These are phyloP conservation scores for Psilocybe subaeruginosa DNA, from an alignment of 768 basidiomycete genomes.

Conservation along the genomic window DNA sequence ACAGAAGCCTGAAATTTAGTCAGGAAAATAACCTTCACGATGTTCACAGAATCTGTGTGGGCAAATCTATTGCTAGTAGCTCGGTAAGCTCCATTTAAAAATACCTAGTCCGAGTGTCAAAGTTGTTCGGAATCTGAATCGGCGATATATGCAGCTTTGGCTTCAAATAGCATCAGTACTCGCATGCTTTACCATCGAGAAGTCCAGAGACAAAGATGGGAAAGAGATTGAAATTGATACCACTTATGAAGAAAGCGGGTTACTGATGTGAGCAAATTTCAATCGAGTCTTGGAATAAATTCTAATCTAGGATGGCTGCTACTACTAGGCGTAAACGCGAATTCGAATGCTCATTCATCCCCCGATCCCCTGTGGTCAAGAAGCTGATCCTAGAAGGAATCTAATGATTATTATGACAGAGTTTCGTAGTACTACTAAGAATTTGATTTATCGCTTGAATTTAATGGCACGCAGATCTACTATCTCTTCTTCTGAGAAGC, in stretches of 20 bases:
- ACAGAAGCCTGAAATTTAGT: neutral
- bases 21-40: neutral
- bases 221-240: constrained; percentile 33
- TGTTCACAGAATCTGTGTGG: constrained; percentile 14
- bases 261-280: constrained; percentile 5
- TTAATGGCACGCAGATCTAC: no score
- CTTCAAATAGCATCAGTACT: constrained; percentile 22
- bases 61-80: constrained; percentile 14
- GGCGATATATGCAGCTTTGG: constrained; percentile 15
- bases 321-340: neutral
- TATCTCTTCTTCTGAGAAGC: no score
- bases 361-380: neutral
- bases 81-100: constrained; percentile 6
- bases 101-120: no score
- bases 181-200: constrained; percentile 36
- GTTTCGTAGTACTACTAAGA: no score
- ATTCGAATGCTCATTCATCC: neutral
- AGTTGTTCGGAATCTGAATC: neutral
- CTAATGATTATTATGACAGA: neutral
- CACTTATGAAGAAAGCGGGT: constrained; percentile 12
- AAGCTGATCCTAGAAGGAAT: neutral
- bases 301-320: no score
- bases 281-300: neutral
- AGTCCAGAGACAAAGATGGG: constrained; percentile 32
- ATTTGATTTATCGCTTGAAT: no score